A percentile compares a stretch with the other conserved stretches of the same genome.
Conservation (phyloP, 805 yeast genomes). For the Pichia eremophila region DNA sequence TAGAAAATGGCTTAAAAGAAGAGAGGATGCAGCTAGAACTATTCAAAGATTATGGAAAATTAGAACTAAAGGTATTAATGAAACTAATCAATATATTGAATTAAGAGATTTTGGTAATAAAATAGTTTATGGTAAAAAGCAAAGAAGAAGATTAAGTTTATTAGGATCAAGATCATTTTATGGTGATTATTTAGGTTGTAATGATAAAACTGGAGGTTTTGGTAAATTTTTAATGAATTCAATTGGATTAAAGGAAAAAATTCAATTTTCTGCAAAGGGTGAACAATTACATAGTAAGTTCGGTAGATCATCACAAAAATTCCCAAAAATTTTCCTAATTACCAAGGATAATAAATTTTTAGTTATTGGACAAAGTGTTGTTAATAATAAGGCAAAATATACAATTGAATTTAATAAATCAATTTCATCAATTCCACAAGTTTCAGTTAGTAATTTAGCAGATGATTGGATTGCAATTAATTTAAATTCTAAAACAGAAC, state of each 20-base stretch:
- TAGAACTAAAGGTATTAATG: conserved; percentile 49
- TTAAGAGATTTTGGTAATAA: conserved; percentile 77
- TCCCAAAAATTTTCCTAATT: conserved; percentile 64
- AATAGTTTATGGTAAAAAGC: conserved; percentile 64
- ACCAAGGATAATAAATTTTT: conserved; percentile 48
- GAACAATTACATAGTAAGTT: conserved; percentile 78
- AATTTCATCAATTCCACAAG: conserved; percentile 46
- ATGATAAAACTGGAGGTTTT: conserved; percentile 54
- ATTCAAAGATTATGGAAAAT: conserved; percentile 80
- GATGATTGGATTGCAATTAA: conserved; percentile 89
- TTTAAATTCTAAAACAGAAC: conserved; percentile 42
- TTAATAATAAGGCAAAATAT: conserved; percentile 45
- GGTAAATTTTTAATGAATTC: conserved; percentile 70
- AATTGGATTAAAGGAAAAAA: conserved; percentile 57
- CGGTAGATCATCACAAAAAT: conserved; percentile 81
- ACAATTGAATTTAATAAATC: conserved; percentile 57
- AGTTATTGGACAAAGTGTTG: conserved; percentile 63
- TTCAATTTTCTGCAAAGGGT: conserved; percentile 74
- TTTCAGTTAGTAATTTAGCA: conserved; percentile 65
- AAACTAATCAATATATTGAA: conserved; percentile 59
- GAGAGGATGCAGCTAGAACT: conserved; percentile 76
- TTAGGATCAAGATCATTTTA: conserved; percentile 79
- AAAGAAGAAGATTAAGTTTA: conserved; percentile 81
- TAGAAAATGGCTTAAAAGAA: conserved; percentile 71
- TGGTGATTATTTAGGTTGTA: conserved; percentile 92